Evolutionary conservation across 2,329 filamentous ascomycete genomes (phyloP).

Genomic region (Geoglossum cookeanum): DNA sequence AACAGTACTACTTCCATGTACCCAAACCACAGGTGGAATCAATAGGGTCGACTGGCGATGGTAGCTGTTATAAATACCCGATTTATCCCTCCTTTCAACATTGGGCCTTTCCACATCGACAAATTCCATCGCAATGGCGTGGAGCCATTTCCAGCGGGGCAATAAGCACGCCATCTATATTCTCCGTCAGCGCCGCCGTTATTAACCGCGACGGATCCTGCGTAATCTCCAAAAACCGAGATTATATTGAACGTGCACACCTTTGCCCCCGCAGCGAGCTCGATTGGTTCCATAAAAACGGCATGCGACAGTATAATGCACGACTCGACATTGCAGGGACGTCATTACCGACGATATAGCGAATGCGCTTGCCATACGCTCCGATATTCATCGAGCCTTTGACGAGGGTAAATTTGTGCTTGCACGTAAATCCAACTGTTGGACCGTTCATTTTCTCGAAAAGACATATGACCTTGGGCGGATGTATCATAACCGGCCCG

Average conservation of each 20-base stretch:
- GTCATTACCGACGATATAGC: slow-evolving; percentile 4
- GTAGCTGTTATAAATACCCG: slow-evolving; percentile 5
- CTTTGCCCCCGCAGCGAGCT: slow-evolving; percentile 7
- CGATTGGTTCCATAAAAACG: slow-evolving; percentile 7
- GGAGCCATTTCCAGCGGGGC: neutral
- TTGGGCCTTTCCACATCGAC: slow-evolving; percentile 6
- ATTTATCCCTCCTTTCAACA: slow-evolving; percentile 6
- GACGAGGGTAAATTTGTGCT: slow-evolving; percentile 5
- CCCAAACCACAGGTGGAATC: neutral
- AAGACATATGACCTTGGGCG: neutral
- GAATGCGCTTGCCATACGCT: slow-evolving; percentile 7
- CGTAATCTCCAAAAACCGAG: slow-evolving; percentile 1
- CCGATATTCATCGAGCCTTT: slow-evolving; percentile 8
- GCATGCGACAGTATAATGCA: slow-evolving; percentile 3
- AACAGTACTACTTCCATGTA: slow-evolving; percentile 7
- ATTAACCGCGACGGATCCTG: slow-evolving; percentile 5
- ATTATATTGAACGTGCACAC: slow-evolving; percentile 7
- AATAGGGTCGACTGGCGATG: neutral
- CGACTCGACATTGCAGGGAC: slow-evolving; percentile 1
- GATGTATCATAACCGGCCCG: neutral
- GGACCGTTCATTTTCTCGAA: slow-evolving; percentile 7
- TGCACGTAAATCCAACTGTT: slow-evolving; percentile 2
- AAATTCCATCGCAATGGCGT: slow-evolving; percentile 5
- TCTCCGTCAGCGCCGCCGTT: slow-evolving; percentile 3
- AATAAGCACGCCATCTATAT: slow-evolving; percentile 3